phyloP scores from a whole-genome alignment of 2,329 filamentous ascomycete species.

The Colletotrichum truncatum region DNA sequence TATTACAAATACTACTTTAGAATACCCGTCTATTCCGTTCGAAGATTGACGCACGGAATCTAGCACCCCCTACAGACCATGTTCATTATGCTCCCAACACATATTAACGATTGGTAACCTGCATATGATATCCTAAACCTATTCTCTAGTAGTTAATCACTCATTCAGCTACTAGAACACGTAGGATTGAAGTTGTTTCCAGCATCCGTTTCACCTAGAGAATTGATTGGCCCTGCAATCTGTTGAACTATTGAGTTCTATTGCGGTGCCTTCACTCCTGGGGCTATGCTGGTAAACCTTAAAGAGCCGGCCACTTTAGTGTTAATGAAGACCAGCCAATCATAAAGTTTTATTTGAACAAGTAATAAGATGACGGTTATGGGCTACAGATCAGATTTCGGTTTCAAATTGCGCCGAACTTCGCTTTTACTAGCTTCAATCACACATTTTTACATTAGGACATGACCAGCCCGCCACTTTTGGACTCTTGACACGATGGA shows the following conservation, averaged over 20 bases:
- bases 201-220: background rate
- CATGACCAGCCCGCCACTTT: too few relatives aligned
- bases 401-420: background rate
- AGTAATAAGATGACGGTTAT: background rate
- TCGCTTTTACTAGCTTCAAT: background rate
- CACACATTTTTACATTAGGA: too few relatives aligned
- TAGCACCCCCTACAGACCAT: background rate
- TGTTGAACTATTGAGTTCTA: background rate
- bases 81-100: too few relatives aligned
- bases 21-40: background rate
- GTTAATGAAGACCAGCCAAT: background rate
- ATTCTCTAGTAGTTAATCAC: too few relatives aligned
- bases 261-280: background rate
- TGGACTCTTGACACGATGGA: too few relatives aligned
- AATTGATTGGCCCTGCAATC: background rate
- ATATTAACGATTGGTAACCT: too few relatives aligned
- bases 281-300: background rate
- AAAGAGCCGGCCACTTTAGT: conserved; percentile 2
- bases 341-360: background rate
- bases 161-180: too few relatives aligned
- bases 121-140: too few relatives aligned
- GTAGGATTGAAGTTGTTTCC: background rate
- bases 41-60: background rate
- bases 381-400: background rate
- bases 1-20: background rate